phyloP scores from a whole-genome alignment of 192 early-diverging fungal genomes.

The Linnemannia zychae region DNA sequence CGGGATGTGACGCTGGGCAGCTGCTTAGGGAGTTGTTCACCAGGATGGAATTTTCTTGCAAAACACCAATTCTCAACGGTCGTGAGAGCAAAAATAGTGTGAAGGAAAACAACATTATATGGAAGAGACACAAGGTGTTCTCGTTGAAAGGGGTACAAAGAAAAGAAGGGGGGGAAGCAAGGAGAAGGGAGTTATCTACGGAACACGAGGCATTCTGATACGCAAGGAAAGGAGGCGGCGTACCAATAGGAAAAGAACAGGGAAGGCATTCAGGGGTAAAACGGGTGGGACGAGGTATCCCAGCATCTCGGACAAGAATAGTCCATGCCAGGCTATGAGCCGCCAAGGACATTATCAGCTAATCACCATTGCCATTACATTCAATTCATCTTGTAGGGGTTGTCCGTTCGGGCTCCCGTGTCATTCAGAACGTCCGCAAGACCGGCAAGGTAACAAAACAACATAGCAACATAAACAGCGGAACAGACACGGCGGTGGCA shows the following conservation, averaged over 20 bases:
- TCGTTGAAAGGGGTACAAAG: too few relatives aligned
- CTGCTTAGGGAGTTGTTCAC: too few relatives aligned
- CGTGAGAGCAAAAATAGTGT: constrained; percentile 8
- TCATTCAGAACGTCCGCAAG: constrained; percentile 56
- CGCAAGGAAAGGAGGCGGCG: too few relatives aligned
- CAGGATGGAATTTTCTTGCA: too few relatives aligned
- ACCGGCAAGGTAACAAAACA: constrained; percentile 47
- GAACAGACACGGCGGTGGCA: not conserved
- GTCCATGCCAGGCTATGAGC: not conserved
- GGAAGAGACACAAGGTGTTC: too few relatives aligned
- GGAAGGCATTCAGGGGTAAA: not conserved
- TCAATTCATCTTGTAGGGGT: constrained; percentile 17
- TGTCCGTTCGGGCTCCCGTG: constrained; percentile 42
- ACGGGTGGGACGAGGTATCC: not conserved
- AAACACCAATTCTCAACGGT: constrained; percentile 20
- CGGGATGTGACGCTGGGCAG: not conserved
- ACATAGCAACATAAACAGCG: not conserved
- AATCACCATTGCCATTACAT: not conserved
- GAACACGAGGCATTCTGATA: too few relatives aligned
- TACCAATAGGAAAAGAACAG: not conserved
- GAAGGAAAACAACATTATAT: not conserved
- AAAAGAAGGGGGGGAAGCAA: constrained; percentile 2
- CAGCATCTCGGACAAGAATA: not conserved
- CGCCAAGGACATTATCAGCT: not conserved
- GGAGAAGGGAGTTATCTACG: too few relatives aligned